These are phyloP conservation scores for Sphagnurus paluster DNA, from an alignment of 1,284 basidiomycete genomes.

Conservation along the genomic window DNA sequence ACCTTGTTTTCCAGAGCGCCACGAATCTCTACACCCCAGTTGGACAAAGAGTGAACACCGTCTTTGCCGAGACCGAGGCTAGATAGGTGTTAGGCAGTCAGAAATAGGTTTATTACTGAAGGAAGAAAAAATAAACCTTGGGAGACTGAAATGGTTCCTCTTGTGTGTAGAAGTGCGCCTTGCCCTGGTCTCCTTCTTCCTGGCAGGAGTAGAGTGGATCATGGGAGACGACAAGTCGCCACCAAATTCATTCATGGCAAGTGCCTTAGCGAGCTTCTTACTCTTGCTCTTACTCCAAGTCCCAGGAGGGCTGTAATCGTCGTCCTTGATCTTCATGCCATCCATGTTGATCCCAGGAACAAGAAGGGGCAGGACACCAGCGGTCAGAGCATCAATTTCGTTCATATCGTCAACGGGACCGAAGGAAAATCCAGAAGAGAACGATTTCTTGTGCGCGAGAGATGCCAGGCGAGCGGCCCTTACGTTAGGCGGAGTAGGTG, in stretches of 20 bases:
- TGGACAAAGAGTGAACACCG: conserved; percentile 46
- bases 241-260: conserved; percentile 44
- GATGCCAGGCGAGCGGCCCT: conserved; percentile 47
- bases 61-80: conserved; percentile 69
- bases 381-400: conserved; percentile 69
- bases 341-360: conserved; percentile 66
- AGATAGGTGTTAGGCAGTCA: conserved; percentile 3
- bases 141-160: conserved; percentile 61
- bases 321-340: conserved; percentile 53
- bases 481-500: conserved; percentile 66
- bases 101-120: background rate
- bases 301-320: conserved; percentile 41
- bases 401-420: conserved; percentile 55
- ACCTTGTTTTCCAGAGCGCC: conserved; percentile 44
- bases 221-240: conserved; percentile 55
- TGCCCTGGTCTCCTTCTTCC: conserved; percentile 28
- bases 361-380: conserved; percentile 63
- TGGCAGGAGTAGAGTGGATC: conserved; percentile 57
- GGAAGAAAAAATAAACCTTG: conserved; percentile 51
- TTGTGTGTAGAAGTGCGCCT: conserved; percentile 53
- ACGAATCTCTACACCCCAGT: conserved; percentile 53
- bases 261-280: conserved; percentile 34
- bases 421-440: conserved; percentile 62
- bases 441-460: conserved; percentile 57
- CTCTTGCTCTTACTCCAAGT: conserved; percentile 42